Conservation (phyloP, 2,329 filamentous ascomycete genomes). For the Trichophyton schoenleinii region DNA sequence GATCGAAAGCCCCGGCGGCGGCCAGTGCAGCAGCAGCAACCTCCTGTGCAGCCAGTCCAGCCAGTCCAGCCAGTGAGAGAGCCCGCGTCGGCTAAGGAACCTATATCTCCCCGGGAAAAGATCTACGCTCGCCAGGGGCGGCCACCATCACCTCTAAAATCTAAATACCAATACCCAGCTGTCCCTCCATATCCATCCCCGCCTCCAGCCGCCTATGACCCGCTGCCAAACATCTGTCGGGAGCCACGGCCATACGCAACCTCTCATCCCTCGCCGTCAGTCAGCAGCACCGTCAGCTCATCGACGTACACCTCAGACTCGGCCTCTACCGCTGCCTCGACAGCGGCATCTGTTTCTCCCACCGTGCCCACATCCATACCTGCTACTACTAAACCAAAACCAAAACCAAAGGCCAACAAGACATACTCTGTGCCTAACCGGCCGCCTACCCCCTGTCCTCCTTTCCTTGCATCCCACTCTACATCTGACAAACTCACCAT, state of each 20-base stretch:
- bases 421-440: not conserved
- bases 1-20: not conserved
- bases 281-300: not conserved
- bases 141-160: not conserved
- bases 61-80: not conserved
- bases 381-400: not conserved
- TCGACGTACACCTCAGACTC: not conserved
- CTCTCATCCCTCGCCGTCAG: not conserved
- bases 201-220: not conserved
- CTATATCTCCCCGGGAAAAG: not conserved
- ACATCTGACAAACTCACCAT: not conserved
- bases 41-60: not conserved
- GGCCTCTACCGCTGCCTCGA: not conserved
- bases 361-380: not conserved
- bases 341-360: not conserved
- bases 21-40: too few relatives aligned
- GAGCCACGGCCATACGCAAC: slow-evolving; percentile 1
- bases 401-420: not conserved
- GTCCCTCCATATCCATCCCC: not conserved
- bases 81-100: not conserved
- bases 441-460: not conserved
- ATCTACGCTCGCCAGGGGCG: too few relatives aligned
- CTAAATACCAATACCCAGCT: not conserved
- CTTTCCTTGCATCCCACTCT: not conserved
- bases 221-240: not conserved